phyloP scores from a whole-genome alignment of 371 early-diverging fungal species.

The Smittium culicis region DNA sequence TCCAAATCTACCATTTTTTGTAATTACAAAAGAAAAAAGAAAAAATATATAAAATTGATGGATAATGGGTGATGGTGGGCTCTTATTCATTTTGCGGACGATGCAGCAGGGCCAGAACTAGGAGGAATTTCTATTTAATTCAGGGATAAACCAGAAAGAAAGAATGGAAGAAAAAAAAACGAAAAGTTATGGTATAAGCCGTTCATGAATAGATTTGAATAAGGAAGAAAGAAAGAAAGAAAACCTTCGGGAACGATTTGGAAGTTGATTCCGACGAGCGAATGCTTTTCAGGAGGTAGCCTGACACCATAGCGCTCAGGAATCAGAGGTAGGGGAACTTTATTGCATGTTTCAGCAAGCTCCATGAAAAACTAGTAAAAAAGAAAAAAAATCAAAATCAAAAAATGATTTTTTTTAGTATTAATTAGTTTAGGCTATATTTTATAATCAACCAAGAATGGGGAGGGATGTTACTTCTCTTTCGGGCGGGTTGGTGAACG shows the following conservation, averaged over 20 bases:
- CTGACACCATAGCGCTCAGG: constrained; percentile 81
- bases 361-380: constrained; percentile 55
- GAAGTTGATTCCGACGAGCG: constrained; percentile 77
- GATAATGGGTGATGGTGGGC: too few relatives aligned
- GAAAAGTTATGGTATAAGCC: too few relatives aligned
- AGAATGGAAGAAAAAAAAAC: too few relatives aligned
- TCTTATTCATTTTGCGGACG: too few relatives aligned
- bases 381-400: neutral
- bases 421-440: constrained; percentile 7
- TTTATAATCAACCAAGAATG: too few relatives aligned
- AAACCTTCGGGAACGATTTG: constrained; percentile 62
- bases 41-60: too few relatives aligned
- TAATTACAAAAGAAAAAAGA: too few relatives aligned
- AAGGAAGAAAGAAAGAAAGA: neutral
- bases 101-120: too few relatives aligned
- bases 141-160: too few relatives aligned
- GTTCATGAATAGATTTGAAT: too few relatives aligned
- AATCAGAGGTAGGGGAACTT: constrained; percentile 70
- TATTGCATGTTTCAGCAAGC: constrained; percentile 76
- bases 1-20: too few relatives aligned
- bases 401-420: constrained; percentile 7
- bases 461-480: constrained; percentile 58
- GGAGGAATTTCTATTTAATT: too few relatives aligned
- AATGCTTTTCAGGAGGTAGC: constrained; percentile 81
- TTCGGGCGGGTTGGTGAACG: constrained; percentile 79